phyloP scores from a whole-genome alignment of 31 red algal species.

The Asparagopsis taxiformis region DNA sequence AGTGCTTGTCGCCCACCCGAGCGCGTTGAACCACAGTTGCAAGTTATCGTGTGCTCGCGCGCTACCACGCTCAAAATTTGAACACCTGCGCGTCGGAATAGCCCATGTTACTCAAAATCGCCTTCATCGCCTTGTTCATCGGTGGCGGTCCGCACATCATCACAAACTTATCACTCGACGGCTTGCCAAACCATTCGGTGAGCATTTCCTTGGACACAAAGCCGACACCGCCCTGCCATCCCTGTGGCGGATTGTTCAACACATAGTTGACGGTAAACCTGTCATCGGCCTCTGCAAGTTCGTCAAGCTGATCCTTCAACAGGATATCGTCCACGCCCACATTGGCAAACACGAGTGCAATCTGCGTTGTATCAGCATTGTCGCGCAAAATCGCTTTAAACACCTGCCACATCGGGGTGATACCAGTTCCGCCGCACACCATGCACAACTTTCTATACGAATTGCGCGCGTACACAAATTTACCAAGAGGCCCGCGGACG shows the following conservation, averaged over 20 bases:
- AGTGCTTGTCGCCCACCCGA: too few relatives aligned
- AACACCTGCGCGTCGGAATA: slow-evolving; percentile 77
- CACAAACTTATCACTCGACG: slow-evolving; percentile 31
- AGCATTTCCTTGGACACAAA: slow-evolving; percentile 75
- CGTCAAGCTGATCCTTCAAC: slow-evolving; percentile 68
- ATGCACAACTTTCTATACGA: slow-evolving; percentile 52
- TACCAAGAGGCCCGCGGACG: slow-evolving; percentile 83
- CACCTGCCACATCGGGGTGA: slow-evolving; percentile 96
- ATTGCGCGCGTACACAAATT: slow-evolving; percentile 67
- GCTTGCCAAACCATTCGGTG: slow-evolving; percentile 49
- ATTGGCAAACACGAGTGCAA: slow-evolving; percentile 89
- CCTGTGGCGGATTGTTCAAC: slow-evolving; percentile 62
- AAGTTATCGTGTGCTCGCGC: too few relatives aligned
- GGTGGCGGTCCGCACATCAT: slow-evolving; percentile 94
- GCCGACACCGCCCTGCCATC: slow-evolving; percentile 80
- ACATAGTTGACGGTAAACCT: slow-evolving; percentile 78
- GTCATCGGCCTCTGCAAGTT: slow-evolving; percentile 32
- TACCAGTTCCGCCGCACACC: slow-evolving; percentile 95
- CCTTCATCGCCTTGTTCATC: slow-evolving; percentile 94
- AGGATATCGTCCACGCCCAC: slow-evolving; percentile 82
- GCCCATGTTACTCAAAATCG: slow-evolving; percentile 52
- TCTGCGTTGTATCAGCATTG: slow-evolving; percentile 47
- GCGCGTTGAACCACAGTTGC: too few relatives aligned
- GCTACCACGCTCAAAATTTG: slow-evolving; percentile 94
- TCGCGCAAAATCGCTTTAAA: slow-evolving; percentile 56